phyloP scores from a whole-genome alignment of 2,329 filamentous ascomycete genomes.

The Thielaviopsis euricoi region DNA sequence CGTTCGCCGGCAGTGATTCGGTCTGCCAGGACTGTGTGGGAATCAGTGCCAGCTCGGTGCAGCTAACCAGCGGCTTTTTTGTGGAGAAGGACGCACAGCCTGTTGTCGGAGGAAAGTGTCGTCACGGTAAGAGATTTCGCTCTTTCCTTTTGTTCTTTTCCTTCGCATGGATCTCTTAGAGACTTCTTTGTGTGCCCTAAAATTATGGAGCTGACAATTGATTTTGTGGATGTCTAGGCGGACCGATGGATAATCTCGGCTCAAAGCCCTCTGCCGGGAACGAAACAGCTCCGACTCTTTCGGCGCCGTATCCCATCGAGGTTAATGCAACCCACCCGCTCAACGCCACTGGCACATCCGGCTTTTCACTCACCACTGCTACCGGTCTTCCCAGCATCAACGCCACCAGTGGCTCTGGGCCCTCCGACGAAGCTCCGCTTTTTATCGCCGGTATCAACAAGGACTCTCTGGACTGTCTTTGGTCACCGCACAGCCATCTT shows the following conservation, averaged over 20 bases:
- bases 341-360: neutral
- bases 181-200: neutral
- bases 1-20: neutral
- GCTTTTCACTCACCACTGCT: neutral
- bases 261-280: neutral
- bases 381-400: neutral
- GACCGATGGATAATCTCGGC: conserved; percentile 1
- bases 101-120: conserved; percentile 5
- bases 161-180: neutral
- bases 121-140: conserved; percentile 6
- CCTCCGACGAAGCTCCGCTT: neutral
- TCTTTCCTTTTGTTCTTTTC: neutral
- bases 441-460: conserved; percentile 11
- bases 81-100: conserved; percentile 2
- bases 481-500: conserved; percentile 10
- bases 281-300: neutral
- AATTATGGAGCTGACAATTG: neutral
- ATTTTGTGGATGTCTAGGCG: neutral
- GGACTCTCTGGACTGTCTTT: conserved; percentile 11
- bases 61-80: conserved; percentile 9
- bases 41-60: neutral
- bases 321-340: neutral
- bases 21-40: conserved; percentile 6
- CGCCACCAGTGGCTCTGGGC: neutral
- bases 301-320: neutral